These are phyloP conservation scores for Mycena epipterygia DNA, from an alignment of 768 basidiomycete species.

Conservation along the genomic window DNA sequence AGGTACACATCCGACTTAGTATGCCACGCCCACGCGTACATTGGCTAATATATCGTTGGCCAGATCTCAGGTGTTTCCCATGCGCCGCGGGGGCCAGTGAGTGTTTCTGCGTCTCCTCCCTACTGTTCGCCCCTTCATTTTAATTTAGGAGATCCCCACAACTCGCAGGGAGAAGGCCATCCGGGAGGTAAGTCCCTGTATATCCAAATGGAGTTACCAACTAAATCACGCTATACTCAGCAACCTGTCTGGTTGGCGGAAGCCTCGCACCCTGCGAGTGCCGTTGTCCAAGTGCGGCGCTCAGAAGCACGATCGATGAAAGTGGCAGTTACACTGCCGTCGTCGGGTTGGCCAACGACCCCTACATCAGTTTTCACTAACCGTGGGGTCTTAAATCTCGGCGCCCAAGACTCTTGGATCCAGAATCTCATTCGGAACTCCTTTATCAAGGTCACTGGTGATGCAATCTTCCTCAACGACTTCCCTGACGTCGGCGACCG, in stretches of 20 bases:
- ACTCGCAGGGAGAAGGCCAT: neutral
- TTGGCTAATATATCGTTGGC: too few species aligned
- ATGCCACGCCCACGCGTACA: too few species aligned
- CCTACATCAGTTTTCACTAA: neutral
- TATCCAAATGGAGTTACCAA: too few species aligned
- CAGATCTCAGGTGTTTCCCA: too few species aligned
- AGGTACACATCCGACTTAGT: too few species aligned
- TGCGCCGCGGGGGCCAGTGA: too few species aligned
- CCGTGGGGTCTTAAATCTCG: neutral
- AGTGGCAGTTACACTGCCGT: neutral
- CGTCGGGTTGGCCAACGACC: neutral
- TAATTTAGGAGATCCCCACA: neutral
- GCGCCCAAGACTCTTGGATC: neutral
- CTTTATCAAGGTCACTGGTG: neutral
- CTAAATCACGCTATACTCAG: neutral
- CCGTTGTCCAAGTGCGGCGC: neutral
- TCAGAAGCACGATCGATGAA: neutral
- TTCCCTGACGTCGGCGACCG: slow-evolving; percentile 8
- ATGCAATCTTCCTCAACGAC: neutral
- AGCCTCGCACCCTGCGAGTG: too few species aligned
- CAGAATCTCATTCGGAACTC: slow-evolving; percentile 1
- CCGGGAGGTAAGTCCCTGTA: neutral
- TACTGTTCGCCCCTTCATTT: too few species aligned
- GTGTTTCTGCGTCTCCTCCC: too few species aligned
- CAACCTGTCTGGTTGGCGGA: neutral